A percentile compares a stretch with the other conserved stretches of the same genome.
Evolutionary conservation across 306 rosid species (phyloP).

Genomic region (Medicago ruthenica): DNA sequence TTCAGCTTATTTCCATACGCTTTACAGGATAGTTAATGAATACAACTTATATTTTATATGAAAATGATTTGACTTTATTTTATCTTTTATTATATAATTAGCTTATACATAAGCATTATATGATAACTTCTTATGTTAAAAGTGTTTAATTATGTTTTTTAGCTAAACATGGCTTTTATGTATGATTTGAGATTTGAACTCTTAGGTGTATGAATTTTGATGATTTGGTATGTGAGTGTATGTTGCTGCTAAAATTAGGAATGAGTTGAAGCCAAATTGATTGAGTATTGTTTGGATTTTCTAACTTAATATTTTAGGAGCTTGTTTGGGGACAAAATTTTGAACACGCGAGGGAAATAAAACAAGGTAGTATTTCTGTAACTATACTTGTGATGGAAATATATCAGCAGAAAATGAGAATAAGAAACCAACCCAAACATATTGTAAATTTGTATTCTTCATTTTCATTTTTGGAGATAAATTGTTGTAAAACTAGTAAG

Average conservation of each 20-base stretch:
- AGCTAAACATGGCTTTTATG: background rate
- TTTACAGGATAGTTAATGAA: background rate
- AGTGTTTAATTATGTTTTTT: too few relatives aligned
- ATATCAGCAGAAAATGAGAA: background rate
- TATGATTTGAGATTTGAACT: constrained; percentile 16
- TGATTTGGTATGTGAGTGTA: background rate
- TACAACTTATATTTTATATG: background rate
- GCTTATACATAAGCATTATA: background rate
- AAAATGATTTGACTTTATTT: background rate
- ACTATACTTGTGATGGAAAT: background rate
- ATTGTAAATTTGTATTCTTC: background rate
- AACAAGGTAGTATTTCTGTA: background rate
- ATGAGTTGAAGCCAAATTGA: background rate
- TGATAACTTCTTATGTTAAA: background rate
- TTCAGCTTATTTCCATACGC: background rate
- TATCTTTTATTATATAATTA: background rate
- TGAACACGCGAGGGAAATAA: background rate
- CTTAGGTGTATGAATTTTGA: constrained; percentile 22
- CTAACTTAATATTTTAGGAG: constrained; percentile 1
- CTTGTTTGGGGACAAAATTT: background rate
- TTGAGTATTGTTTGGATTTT: constrained; percentile 11
- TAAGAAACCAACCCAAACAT: background rate
- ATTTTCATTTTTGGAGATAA: background rate
- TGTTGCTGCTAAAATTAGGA: constrained; percentile 4
- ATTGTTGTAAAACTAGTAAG: constrained; percentile 1